phyloP scores from a whole-genome alignment of 1,284 basidiomycete genomes.

The Ustilago crameri region DNA sequence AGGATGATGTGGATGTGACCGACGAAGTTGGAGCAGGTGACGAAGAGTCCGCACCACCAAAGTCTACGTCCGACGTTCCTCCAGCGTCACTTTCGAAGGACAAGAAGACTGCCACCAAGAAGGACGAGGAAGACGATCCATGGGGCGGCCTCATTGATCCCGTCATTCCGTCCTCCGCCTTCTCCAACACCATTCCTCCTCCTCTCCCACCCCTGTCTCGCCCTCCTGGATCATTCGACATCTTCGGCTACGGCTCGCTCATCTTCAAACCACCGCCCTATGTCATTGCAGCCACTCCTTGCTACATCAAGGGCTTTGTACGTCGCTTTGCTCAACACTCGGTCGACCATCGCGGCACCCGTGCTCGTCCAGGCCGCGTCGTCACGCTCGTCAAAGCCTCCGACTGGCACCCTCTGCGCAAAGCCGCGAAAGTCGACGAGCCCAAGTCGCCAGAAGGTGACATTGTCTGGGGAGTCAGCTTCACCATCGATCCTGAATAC shows the following conservation, averaged over 20 bases:
- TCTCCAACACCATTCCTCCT: conserved; percentile 24
- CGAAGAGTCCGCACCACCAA: conserved; percentile 26
- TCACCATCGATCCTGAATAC: conserved; percentile 81
- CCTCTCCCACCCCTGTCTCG: conserved; percentile 34
- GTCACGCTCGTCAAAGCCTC: conserved; percentile 86
- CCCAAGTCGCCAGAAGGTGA: conserved; percentile 58
- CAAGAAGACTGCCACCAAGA: neutral
- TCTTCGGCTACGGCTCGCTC: conserved; percentile 65
- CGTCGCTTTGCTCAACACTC: conserved; percentile 86
- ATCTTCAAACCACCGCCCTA: conserved; percentile 68
- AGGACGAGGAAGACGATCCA: conserved; percentile 17
- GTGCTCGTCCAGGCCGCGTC: conserved; percentile 74
- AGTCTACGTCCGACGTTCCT: neutral
- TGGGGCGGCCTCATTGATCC: conserved; percentile 37
- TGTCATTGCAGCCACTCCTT: conserved; percentile 71
- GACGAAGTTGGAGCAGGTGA: conserved; percentile 22
- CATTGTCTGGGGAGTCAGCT: conserved; percentile 85
- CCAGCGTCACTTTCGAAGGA: neutral
- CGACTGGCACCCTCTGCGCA: conserved; percentile 74
- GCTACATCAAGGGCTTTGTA: conserved; percentile 85
- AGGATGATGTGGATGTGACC: conserved; percentile 13
- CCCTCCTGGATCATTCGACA: conserved; percentile 59
- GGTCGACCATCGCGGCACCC: conserved; percentile 77
- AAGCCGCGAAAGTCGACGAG: conserved; percentile 73
- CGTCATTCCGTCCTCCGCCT: conserved; percentile 40